Evolutionary conservation across 2,329 filamentous ascomycete genomes (phyloP), one percentile per base, ranked within the genome.

Genomic region (Rachicladosporium sp.): DNA sequence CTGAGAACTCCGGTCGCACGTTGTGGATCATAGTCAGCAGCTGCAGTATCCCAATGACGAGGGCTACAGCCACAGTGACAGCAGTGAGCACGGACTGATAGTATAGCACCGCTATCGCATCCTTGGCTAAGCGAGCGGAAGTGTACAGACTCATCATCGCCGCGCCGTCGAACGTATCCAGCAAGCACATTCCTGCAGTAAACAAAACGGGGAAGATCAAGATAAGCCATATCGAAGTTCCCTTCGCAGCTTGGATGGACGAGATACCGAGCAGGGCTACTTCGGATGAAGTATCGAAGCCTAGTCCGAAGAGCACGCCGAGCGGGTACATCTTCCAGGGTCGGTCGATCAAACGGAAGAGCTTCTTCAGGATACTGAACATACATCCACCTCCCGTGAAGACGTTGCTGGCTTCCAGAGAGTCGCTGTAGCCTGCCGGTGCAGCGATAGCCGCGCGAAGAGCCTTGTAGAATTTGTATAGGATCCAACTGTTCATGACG

Each of bases 261-360:
- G 85, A 82, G 46, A 96, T 93, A 0, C 89, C 91, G 1, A 98
- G 64, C 6, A 98, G 71, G 0, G 91, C 89, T 53, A 96, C 84
- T 59, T 98, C 89, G 6, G 85, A 93, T 31, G 83, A 93, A 0
- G 91, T 96, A 57, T 96, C 91, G 57, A 98, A 96, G 0, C 89
- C 91, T 0, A 96, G 69, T 0, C 89, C 91, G 41, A 69, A 96
- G 4, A 96, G 66, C 0, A 96, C 71, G 0, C 89, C 89, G 0
- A 94, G 66, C 0, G 86, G 87, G 50, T 93, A 91, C 87, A 94
- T 94, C 61, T 96, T 96, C 89, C 89, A 96, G 0, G 84, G 82
- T 57, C 66, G 61, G 49, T 80, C 70, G 50, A 80, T 74, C 15
- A 93, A 66, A 33, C 75, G 77, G 62, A 96, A 95, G 44, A 93